Evolutionary conservation across 495 filamentous ascomycete species (phyloP).

Genomic region (Penicillium bovifimosum): DNA sequence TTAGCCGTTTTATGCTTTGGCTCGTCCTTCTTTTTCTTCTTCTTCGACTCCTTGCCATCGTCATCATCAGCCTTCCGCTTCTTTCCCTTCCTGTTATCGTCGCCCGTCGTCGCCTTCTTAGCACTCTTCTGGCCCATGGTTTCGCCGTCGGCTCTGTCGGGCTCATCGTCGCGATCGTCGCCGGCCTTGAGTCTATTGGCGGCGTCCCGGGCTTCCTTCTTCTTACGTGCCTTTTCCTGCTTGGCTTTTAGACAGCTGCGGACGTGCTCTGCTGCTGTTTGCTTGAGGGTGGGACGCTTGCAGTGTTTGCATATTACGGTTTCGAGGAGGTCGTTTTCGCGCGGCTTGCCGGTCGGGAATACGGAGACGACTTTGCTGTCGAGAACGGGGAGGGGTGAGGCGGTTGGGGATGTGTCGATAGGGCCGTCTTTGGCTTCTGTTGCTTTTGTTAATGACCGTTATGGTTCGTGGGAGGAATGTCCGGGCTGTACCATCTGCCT

Average conservation of each 20-base stretch:
- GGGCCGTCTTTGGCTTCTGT: conserved; percentile 28
- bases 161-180: conserved; percentile 52
- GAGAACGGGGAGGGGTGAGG: conserved; percentile 64
- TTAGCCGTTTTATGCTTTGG: conserved; percentile 79
- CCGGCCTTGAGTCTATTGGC: conserved; percentile 58
- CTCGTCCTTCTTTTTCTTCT: conserved; percentile 90
- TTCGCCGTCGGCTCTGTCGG: conserved; percentile 34
- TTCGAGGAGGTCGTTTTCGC: conserved; percentile 59
- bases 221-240: conserved; percentile 72
- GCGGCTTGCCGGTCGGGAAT: conserved; percentile 69
- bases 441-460: not conserved
- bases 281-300: conserved; percentile 65
- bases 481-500: conserved; percentile 43
- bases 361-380: conserved; percentile 62
- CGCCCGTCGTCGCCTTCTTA: conserved; percentile 67
- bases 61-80: conserved; percentile 88
- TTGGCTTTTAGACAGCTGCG: conserved; percentile 68
- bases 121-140: conserved; percentile 54
- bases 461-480: not conserved
- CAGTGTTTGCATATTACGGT: conserved; percentile 75
- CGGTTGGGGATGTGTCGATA: conserved; percentile 32
- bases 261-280: conserved; percentile 58
- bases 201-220: conserved; percentile 65
- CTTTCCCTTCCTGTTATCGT: conserved; percentile 70
- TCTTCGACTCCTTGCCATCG: conserved; percentile 70